A percentile compares a stretch with the other conserved stretches of the same genome.
phyloP scores from a whole-genome alignment of 164 flowering plant species.

The Cinnamomum chago region DNA sequence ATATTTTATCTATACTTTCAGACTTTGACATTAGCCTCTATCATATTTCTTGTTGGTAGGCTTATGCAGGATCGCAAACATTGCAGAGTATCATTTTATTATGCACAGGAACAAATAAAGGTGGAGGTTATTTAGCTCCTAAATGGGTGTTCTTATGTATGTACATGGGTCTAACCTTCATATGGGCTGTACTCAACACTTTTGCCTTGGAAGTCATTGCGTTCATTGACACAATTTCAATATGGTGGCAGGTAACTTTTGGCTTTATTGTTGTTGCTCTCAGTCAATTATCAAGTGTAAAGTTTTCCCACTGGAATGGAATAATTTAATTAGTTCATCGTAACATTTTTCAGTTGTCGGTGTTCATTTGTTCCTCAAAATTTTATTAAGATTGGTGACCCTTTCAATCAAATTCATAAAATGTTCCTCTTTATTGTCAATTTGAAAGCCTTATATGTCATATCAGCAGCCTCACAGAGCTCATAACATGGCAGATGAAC shows the following conservation, averaged over 20 bases:
- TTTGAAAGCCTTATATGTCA: background rate
- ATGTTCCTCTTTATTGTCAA: no score
- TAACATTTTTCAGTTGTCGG: background rate
- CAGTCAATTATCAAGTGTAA: background rate
- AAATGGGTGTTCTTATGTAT: constrained; percentile 61
- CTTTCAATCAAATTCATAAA: background rate
- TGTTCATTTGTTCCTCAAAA: background rate
- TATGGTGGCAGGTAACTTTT: constrained; percentile 74
- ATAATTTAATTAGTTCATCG: background rate
- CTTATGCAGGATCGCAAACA: constrained; percentile 66
- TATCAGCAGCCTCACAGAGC: background rate
- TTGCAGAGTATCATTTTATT: constrained; percentile 58
- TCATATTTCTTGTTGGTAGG: constrained; percentile 25
- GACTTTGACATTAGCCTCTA: background rate
- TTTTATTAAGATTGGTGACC: background rate
- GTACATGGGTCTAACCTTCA: constrained; percentile 57
- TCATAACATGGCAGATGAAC: background rate
- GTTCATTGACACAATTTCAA: constrained; percentile 56
- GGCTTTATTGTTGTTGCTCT: background rate
- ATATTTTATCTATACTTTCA: background rate
- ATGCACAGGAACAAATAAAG: constrained; percentile 65
- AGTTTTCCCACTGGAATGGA: background rate
- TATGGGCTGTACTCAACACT: constrained; percentile 74
- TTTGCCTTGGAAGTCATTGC: constrained; percentile 71
- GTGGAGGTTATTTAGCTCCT: constrained; percentile 69